phyloP scores from a whole-genome alignment of 2,329 filamentous ascomycete species.

The Pyrenophora graminea region DNA sequence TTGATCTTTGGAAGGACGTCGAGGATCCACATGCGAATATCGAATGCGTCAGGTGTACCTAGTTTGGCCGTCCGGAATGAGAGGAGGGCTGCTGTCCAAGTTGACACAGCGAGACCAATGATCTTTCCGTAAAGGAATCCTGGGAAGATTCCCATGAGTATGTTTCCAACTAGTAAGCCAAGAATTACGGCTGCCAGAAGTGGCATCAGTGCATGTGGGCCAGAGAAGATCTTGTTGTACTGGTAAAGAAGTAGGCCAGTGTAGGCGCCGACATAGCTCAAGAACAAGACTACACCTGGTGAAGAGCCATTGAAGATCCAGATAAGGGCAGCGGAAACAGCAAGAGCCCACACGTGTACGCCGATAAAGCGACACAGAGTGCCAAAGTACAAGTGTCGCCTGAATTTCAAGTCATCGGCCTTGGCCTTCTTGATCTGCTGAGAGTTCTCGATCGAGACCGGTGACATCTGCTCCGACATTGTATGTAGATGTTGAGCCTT shows the following conservation, averaged over 20 bases:
- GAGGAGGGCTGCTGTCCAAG: constrained; percentile 58
- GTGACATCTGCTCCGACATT: constrained; percentile 49
- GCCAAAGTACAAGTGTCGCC: constrained; percentile 57
- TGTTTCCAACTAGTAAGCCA: constrained; percentile 54
- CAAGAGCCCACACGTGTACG: constrained; percentile 58
- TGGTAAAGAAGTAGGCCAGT: constrained; percentile 59
- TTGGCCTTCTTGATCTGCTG: constrained; percentile 52
- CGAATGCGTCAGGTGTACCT: constrained; percentile 48
- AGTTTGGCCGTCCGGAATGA: constrained; percentile 56
- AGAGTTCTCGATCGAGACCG: constrained; percentile 48
- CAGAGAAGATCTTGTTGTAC: constrained; percentile 56
- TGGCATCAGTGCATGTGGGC: constrained; percentile 54
- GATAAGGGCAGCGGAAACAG: constrained; percentile 55
- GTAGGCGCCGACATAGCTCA: constrained; percentile 55
- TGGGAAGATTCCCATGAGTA: constrained; percentile 48
- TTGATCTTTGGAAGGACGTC: constrained; percentile 21
- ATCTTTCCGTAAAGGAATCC: constrained; percentile 53
- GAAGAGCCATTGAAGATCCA: constrained; percentile 55
- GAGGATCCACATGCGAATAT: constrained; percentile 36
- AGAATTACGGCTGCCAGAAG: constrained; percentile 52
- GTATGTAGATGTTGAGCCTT: constrained; percentile 58
- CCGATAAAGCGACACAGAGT: constrained; percentile 56
- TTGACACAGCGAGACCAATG: constrained; percentile 54
- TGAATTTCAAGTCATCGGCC: constrained; percentile 52
- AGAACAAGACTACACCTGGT: constrained; percentile 55